Evolutionary conservation across 2,329 filamentous ascomycete species (phyloP).

Genomic region (Fusarium mangiferae): DNA sequence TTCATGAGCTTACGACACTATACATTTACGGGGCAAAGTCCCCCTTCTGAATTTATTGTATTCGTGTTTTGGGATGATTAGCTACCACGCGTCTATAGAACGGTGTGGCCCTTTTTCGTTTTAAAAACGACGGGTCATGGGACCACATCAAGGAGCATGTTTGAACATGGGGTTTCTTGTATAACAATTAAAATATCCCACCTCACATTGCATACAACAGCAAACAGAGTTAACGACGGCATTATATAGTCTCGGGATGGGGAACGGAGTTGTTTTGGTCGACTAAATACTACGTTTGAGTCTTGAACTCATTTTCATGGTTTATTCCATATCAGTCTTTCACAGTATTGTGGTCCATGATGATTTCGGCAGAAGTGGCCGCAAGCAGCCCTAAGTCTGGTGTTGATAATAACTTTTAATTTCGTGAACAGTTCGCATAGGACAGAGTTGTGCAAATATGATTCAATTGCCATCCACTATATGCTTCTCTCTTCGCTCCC

Average conservation of each 20-base stretch:
- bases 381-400: neutral
- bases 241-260: slow-evolving; percentile 25
- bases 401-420: no score
- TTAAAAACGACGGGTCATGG: slow-evolving; percentile 16
- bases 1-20: slow-evolving; percentile 30
- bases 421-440: neutral
- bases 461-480: slow-evolving; percentile 16
- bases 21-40: neutral
- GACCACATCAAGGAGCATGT: slow-evolving; percentile 18
- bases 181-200: slow-evolving; percentile 29
- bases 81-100: slow-evolving; percentile 26
- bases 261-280: slow-evolving; percentile 30
- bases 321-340: neutral
- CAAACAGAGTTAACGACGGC: slow-evolving; percentile 11
- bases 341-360: neutral
- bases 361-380: neutral
- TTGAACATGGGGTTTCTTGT: slow-evolving; percentile 15
- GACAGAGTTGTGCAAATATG: neutral
- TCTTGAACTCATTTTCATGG: slow-evolving; percentile 1
- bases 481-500: neutral
- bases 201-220: neutral
- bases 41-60: slow-evolving; percentile 24
- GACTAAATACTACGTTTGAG: slow-evolving; percentile 9
- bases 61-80: slow-evolving; percentile 20
- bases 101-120: slow-evolving; percentile 11